Base-by-base conservation (phyloP, 345 rosid species). In the Orychophragmus violaceus region DNA sequence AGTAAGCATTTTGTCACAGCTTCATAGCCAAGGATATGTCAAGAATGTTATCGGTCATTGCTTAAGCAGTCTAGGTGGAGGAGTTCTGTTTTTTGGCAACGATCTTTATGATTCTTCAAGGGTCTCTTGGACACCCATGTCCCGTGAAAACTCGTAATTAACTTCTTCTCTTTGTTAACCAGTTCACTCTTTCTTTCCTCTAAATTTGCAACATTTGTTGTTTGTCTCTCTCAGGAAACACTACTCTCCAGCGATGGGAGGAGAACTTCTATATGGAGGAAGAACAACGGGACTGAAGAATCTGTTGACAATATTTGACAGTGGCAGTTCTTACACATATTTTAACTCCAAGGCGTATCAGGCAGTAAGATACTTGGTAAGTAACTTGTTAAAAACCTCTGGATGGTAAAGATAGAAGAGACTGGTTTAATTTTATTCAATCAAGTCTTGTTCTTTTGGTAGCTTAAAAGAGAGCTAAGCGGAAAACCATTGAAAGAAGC, bases 301-400 rank as follows among this genome's bases (percentile, higher is more conserved):
- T 71, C 66, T 94, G 37, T 68, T 49, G 2, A 50, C 73, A 28
- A 62, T 79, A 33, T 82, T 94, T 23, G 99, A 94, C 77, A 88
- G 96, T 28, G 99, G 99, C 51, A 89, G 97, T 76, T 87, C 99
- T 18, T 94, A 90, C 62, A 85, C 91, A n/a, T 94, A 94, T 77
- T 72, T 94, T 50, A 85, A 79, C 60, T 79, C 82, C 9, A 72
- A 70, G 74, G 87, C 89, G 17, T 88, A 90, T 63, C 81, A 88
- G 64, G 77, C 74, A 16, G 57, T 87, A 11, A 48, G 80, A 16
- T 69, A 37, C 22, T 48, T 70, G 84, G 97, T 94, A 77, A 79
- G 86, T 30, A 61, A 36, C 58, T 74, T 52, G 71, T 25, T 16
- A 44, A 48, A 39, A 19, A 28, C n/a, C 45, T 5, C 50, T 32